Evolutionary conservation across 2,329 filamentous ascomycete genomes (phyloP), one percentile per base, ranked within the genome.

Genomic region (Sordariomycetes sp.): DNA sequence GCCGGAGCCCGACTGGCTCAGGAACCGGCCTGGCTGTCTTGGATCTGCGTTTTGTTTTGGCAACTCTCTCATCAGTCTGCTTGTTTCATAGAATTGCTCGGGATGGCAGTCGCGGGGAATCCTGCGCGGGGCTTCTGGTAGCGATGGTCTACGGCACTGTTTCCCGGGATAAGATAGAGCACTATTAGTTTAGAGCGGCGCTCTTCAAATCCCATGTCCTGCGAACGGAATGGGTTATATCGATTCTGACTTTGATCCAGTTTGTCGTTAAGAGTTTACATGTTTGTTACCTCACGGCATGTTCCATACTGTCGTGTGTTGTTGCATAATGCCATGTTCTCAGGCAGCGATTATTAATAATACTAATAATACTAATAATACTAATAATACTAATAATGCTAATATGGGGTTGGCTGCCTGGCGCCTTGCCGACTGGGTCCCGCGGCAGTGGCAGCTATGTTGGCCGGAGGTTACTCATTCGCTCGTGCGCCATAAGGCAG

Each of bases 101-200:
- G 20, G 54, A 51, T 35, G 42, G 42, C 42, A 51, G 54, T 48
- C 54, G 20, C 54, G 35, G 54, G 42, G 3, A 50, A 35, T 50
- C 28, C 28, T 51, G 54, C 50, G 54, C 54, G 50, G 54, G 54
- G 54, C 36, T 17, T 50, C 20, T 51, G 15, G 15, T 36, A 34
- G 28, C 28, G 54, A 56, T 45, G 17, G 45, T 50, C 45, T 22
- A 50, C 8, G 54, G 54, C 42, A 42, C 42, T 56, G 28, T 51
- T 25, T n/a, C 22, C 50, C 15, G 25, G 34, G 53, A 17, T 56
- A 13, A 32, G 15, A 13, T 51, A 56, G 39, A 20, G 50, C 51
- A 56, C n/a, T 25, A 56, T 35, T 32, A 35, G 54, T 56, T 20
- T 32, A 32, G 54, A 56, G 42, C 42, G 39, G 54, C 39, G 25